Base-by-base conservation (phyloP, 2,329 filamentous ascomycete genomes). In the Epichloe brachyelytri region DNA sequence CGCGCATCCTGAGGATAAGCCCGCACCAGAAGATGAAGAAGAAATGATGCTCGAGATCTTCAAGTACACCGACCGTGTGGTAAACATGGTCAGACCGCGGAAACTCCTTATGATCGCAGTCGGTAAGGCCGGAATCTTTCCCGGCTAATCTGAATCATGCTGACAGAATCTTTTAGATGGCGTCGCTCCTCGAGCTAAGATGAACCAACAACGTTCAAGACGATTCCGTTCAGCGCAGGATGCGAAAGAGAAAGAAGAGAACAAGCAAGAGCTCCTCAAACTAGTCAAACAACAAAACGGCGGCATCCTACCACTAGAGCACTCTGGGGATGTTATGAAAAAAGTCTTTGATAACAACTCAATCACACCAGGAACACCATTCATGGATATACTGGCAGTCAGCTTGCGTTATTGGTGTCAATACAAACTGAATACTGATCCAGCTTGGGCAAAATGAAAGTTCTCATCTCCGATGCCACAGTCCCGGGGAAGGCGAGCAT, bases 21-120 rank as follows among this genome's bases (percentile, higher is more conserved):
- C 93, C 2, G 82, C 93, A 4, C 93, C 93, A 11, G 86, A 85
- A 62, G 91, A 93, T 54, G 93, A 98, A 72, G 88, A 95, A 66
- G 93, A 97, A 71, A 98, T 98, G 93, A 98, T 98, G 93, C 67
- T 96, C 60, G 94, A 94, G 64, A 83, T 98, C 55, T 98, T 98
- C 75, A 88, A 85, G 64, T 98, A 98, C 69, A 98, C 93, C n/a
- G 90, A 98, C 65, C 85, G 93, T 54, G 90, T 98, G 22, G 88
- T 98, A 58, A 96, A 95, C 67, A 98, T 98, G 91, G 91, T 95
- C 57, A 86, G 93, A 54, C 93, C 93, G 10, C 83, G 93, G 60
- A 97, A 96, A 71, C 73, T 98, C 46, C 78, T 98, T 51, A 93
- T 97, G 86, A 96, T 98, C 63, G 93, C 93, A 62, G 90, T 98